These are phyloP conservation scores for Leccinum olivaceopallidum DNA, from an alignment of 768 basidiomycete species.

Conservation along the genomic window DNA sequence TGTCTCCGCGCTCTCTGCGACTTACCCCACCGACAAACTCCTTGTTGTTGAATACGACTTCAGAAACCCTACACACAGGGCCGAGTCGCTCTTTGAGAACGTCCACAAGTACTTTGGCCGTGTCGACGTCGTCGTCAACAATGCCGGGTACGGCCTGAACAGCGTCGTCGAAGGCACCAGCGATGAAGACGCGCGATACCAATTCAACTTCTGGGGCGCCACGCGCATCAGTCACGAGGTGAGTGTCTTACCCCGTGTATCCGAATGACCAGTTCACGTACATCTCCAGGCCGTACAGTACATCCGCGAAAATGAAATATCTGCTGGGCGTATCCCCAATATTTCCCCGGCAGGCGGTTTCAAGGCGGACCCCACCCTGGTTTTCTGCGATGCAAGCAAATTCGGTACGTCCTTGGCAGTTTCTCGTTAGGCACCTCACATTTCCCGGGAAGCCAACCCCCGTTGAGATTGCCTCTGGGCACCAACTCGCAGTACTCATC, in stretches of 20 bases:
- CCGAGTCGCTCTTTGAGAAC: constrained; percentile 20
- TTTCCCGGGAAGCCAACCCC: constrained; percentile 20
- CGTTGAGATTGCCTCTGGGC: constrained; percentile 23
- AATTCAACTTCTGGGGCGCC: constrained; percentile 37
- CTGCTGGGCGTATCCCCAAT: constrained; percentile 25
- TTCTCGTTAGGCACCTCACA: neutral
- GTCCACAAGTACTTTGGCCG: constrained; percentile 29
- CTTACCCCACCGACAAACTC: constrained; percentile 22
- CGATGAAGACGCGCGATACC: constrained; percentile 26
- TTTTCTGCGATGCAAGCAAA: constrained; percentile 24
- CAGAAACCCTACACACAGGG: constrained; percentile 19
- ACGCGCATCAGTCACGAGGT: constrained; percentile 27
- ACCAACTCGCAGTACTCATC: constrained; percentile 18
- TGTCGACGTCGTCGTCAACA: constrained; percentile 36
- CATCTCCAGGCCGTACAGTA: constrained; percentile 23
- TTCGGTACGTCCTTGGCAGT: constrained; percentile 14
- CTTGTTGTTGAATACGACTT: constrained; percentile 34
- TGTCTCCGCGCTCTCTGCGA: constrained; percentile 17
- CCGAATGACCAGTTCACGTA: neutral
- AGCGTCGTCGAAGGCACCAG: constrained; percentile 29
- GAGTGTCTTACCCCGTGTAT: neutral
- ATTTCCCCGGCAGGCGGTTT: constrained; percentile 24
- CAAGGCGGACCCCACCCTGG: constrained; percentile 14
- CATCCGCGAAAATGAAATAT: constrained; percentile 32
- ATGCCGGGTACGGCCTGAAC: constrained; percentile 27